These are phyloP conservation scores for Fusarium abutilonis DNA, from an alignment of 2,329 filamentous ascomycete species.

Conservation along the genomic window DNA sequence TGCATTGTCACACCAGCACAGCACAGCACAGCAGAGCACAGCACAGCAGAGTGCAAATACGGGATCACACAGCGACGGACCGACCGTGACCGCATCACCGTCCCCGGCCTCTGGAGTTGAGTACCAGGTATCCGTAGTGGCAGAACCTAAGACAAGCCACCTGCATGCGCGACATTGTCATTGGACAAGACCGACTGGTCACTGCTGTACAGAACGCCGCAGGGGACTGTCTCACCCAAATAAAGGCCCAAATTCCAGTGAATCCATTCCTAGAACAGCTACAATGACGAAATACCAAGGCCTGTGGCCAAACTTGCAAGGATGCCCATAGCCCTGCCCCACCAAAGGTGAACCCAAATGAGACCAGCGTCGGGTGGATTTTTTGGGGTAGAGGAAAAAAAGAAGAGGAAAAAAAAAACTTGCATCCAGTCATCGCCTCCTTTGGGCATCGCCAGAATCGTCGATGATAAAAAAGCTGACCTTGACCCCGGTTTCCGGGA, in stretches of 20 bases:
- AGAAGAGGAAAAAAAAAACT: slow-evolving; percentile 14
- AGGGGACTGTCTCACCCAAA: neutral
- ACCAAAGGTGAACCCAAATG: slow-evolving; percentile 21
- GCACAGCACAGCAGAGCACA: too few relatives aligned
- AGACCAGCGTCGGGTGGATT: slow-evolving; percentile 30
- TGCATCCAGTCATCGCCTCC: slow-evolving; percentile 13
- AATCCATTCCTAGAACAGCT: slow-evolving; percentile 12
- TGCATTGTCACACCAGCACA: too few relatives aligned
- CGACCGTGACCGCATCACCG: too few relatives aligned
- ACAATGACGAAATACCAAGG: slow-evolving; percentile 42
- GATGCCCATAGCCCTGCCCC: slow-evolving; percentile 38
- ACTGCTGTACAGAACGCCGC: neutral
- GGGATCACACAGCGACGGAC: too few relatives aligned
- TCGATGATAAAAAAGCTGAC: neutral
- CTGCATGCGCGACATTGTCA: neutral
- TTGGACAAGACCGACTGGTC: too few relatives aligned
- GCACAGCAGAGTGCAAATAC: too few relatives aligned
- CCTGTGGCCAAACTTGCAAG: slow-evolving; percentile 35
- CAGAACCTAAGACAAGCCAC: neutral
- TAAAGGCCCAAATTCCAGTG: neutral
- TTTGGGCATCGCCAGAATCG: neutral
- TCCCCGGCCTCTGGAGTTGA: too few relatives aligned
- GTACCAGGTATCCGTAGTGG: too few relatives aligned
- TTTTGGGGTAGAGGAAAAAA: too few relatives aligned
- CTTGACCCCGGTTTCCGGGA: too few relatives aligned